A percentile compares a stretch with the other conserved stretches of the same genome.
Conservation (phyloP, 345 rosid genomes). For the Aquilaria malaccensis region DNA sequence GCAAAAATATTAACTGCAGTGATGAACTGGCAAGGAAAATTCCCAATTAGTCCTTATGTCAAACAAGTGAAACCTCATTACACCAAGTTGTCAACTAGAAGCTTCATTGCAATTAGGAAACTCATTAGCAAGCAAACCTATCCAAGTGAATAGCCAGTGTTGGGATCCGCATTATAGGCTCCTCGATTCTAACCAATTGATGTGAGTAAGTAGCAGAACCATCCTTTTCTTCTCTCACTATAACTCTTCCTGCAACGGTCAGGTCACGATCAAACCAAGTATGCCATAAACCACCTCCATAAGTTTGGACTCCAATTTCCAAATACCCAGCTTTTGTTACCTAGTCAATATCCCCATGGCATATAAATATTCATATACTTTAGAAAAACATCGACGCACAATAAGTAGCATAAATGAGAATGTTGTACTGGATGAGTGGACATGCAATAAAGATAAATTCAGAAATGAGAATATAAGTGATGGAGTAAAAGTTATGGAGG, state of each 20-base stretch:
- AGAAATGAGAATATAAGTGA: no score
- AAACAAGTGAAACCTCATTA: conserved; percentile 9
- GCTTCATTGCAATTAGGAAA: neutral
- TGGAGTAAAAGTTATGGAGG: no score
- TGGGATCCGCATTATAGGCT: conserved; percentile 90
- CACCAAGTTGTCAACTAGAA: conserved; percentile 1
- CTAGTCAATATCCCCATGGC: conserved; percentile 28
- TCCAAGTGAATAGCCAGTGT: conserved; percentile 93
- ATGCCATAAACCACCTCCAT: conserved; percentile 96
- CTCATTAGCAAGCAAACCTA: conserved; percentile 36
- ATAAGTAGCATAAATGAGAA: no score
- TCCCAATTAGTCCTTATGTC: neutral
- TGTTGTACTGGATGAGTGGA: no score
- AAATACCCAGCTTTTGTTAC: conserved; percentile 70
- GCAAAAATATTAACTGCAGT: neutral
- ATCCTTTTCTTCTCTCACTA: conserved; percentile 48
- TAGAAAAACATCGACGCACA: neutral
- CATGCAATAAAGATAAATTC: no score
- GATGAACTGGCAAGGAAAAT: neutral
- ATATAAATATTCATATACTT: neutral
- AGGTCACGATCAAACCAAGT: conserved; percentile 99
- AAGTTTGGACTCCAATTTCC: conserved; percentile 90
- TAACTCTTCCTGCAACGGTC: conserved; percentile 88
- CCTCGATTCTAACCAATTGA: conserved; percentile 63
- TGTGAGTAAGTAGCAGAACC: conserved; percentile 62